Evolutionary conservation across 768 basidiomycete species (phyloP).

Genomic region (Rhodotorula taiwanensis): DNA sequence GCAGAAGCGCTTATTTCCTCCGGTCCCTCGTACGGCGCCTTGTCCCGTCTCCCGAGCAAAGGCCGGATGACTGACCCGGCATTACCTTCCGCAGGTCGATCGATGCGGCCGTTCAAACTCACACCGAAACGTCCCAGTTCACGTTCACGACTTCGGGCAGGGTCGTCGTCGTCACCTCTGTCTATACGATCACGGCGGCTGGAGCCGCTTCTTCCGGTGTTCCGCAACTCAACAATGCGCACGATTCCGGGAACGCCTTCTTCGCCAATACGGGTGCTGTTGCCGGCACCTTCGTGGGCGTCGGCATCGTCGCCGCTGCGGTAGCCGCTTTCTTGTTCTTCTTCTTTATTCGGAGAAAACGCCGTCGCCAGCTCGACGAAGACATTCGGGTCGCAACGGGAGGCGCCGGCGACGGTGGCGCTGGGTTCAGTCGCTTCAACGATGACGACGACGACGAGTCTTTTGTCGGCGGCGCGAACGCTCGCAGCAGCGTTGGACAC

Average conservation of each 20-base stretch:
- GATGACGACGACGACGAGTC: slow-evolving; percentile 34
- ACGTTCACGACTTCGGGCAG: slow-evolving; percentile 31
- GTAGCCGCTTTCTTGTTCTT: slow-evolving; percentile 51
- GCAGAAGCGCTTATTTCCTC: neutral
- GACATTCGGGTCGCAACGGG: slow-evolving; percentile 39
- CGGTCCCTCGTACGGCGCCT: neutral
- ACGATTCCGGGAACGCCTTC: slow-evolving; percentile 51
- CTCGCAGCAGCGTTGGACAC: slow-evolving; percentile 3
- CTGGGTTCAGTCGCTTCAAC: slow-evolving; percentile 37
- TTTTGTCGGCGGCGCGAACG: neutral
- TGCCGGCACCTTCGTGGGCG: slow-evolving; percentile 64
- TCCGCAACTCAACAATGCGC: slow-evolving; percentile 22
- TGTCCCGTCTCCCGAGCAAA: neutral
- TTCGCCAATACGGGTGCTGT: slow-evolving; percentile 68
- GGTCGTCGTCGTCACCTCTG: slow-evolving; percentile 32
- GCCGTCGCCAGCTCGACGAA: slow-evolving; percentile 44
- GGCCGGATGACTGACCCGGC: no score
- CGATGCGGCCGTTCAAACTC: slow-evolving; percentile 5
- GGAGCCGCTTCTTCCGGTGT: slow-evolving; percentile 2
- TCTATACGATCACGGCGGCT: slow-evolving; percentile 15
- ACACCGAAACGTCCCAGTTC: slow-evolving; percentile 4
- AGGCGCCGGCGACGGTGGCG: slow-evolving; percentile 40
- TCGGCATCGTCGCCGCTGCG: slow-evolving; percentile 60
- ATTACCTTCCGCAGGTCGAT: no score
- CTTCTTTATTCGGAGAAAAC: slow-evolving; percentile 44